Evolutionary conservation across 768 basidiomycete species (phyloP), one percentile per base, ranked within the genome.

Genomic region (Leccinum uliginosum): DNA sequence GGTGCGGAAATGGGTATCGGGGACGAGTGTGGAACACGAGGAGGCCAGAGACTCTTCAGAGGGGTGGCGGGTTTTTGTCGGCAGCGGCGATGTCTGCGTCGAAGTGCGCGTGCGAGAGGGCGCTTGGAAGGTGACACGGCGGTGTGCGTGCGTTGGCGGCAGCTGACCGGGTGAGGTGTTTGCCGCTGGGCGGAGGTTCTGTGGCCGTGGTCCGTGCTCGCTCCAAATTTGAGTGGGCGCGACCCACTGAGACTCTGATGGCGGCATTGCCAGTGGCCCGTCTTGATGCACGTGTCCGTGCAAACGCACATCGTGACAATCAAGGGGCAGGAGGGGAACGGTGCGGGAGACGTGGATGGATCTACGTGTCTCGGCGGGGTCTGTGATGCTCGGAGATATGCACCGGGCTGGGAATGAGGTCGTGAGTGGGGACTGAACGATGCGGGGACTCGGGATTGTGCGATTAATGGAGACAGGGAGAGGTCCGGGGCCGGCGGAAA

Each of bases 21-120:
- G 7, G n/a, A 65, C 50, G 38, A 66, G 60, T 14, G 64, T 65
- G 10, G 64, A 65, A 19, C 51, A 63, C 6, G 34, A 47, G 4
- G 63, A 65, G 11, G 54, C 27, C 2, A 61, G 60, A 0, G 50
- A 38, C 0, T 32, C 49, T 0, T 43, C 40, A 2, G 40, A 43
- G 6, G 40, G 19, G 5, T 4, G 9, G 23, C 15, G 14, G 1
- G 23, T 21, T 45, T 45, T 23, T 21, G 21, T 21, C 21, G 44
- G 44, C 7, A n/a, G 17, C 38, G 44, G 44, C 10, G 44, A 5
- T 8, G 35, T 17, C 35, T 40, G 9, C n/a, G 10, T 5, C 38
- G n/a, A 17, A 17, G 38, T 40, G 9, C 4, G 19, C 19, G 40
- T 43, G 17, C 40, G 40, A 43, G 40, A 19, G 40, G 40, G 10